Evolutionary conservation across 2,329 filamentous ascomycete genomes (phyloP), one percentile per base, ranked within the genome.

Genomic region (Malbranchea zuffiana): DNA sequence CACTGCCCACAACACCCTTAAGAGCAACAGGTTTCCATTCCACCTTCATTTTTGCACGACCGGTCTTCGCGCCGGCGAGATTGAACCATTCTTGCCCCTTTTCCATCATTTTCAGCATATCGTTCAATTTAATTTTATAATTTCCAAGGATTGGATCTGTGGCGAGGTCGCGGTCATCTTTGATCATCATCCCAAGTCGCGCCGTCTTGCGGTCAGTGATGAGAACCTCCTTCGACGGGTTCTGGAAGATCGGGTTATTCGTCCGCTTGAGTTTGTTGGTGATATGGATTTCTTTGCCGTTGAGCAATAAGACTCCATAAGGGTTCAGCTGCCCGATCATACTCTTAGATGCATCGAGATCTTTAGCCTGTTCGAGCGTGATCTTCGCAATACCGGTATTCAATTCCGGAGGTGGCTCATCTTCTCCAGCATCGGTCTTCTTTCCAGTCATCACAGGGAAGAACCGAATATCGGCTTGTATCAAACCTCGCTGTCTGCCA

Each of bases 61-160:
- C 90, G 15, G 76, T 80, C 54, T 85, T 82, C 35, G 74, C 79
- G 6, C 83, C 84, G 29, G 81, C 71, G 18, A 98, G 71, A 44
- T 87, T 84, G 67, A 87, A 98, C 90, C 90, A 98, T 50, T 96
- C 86, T 51, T 94, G 83, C 27, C 90, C 88, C 61, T 93, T 90
- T 31, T 78, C 78, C 74, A 83, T 92, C 56, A 87, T 72, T 39
- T 88, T 84, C 17, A 96, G 65, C 74, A 98, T 82, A 50, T 96
- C 88, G 45, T 93, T 83, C 17, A 98, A 69, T 62, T 87, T 93
- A 61, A 98, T 92, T 58, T 96, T 86, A 58, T 95, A 95, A 17
- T 78, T 87, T 42, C 88, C 90, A 15, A 98, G 66, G 21, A 88
- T 73, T 32, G 85, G 86, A 57, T 98, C 88, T 10, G 78, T 69